A percentile compares a stretch with the other conserved stretches of the same genome.
Evolutionary conservation across 2,329 filamentous ascomycete species (phyloP).

Genomic region (Fusarium irregulare): DNA sequence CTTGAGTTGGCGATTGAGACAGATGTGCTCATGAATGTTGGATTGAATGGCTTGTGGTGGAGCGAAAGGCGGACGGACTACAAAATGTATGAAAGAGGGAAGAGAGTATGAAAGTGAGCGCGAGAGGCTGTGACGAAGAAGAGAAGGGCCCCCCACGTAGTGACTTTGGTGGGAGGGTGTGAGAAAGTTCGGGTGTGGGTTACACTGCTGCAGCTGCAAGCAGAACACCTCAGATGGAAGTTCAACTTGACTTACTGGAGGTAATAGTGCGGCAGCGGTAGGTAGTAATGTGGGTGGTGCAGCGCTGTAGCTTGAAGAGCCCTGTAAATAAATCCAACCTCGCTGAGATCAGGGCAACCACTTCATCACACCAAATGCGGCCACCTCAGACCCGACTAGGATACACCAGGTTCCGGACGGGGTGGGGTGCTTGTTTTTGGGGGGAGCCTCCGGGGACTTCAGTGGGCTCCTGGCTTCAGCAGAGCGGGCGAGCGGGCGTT

Average conservation of each 20-base stretch:
- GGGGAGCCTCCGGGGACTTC: slow-evolving; percentile 29
- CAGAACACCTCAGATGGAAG: slow-evolving; percentile 38
- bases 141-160: slow-evolving; percentile 39
- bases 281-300: slow-evolving; percentile 5
- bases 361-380: slow-evolving; percentile 31
- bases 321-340: slow-evolving; percentile 27
- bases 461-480: slow-evolving; percentile 23
- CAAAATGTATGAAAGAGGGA: slow-evolving; percentile 36
- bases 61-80: slow-evolving; percentile 19
- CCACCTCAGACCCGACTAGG: slow-evolving; percentile 26
- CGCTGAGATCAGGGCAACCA: slow-evolving; percentile 32
- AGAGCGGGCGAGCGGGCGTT: slow-evolving; percentile 27
- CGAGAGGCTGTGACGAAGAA: slow-evolving; percentile 40
- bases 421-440: slow-evolving; percentile 36
- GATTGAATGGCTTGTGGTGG: slow-evolving; percentile 30
- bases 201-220: slow-evolving; percentile 39
- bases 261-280: slow-evolving; percentile 2
- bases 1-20: slow-evolving; percentile 41
- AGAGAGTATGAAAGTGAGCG: slow-evolving; percentile 36
- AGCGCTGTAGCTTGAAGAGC: slow-evolving; percentile 30
- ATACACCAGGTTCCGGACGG: slow-evolving; percentile 27
- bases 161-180: slow-evolving; percentile 39
- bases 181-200: slow-evolving; percentile 39
- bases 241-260: slow-evolving; percentile 23
- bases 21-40: slow-evolving; percentile 39